phyloP scores from a whole-genome alignment of 371 early-diverging fungal genomes.

The Mucor racemosus region DNA sequence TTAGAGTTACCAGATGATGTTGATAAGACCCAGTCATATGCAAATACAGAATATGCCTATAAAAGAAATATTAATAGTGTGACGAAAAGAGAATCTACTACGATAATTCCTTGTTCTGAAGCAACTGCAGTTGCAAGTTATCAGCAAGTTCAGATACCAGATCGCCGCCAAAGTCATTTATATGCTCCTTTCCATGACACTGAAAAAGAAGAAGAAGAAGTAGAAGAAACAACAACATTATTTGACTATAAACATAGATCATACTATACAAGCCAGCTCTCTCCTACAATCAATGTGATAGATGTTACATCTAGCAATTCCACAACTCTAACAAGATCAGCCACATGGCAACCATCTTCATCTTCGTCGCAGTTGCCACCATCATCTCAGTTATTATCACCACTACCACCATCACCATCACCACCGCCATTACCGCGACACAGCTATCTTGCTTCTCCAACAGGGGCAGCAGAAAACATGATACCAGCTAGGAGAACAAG shows the following conservation, averaged over 20 bases:
- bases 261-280: not conserved
- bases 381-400: not conserved
- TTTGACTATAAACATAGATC: conserved; percentile 12
- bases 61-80: not conserved
- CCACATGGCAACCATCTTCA: conserved; percentile 29
- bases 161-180: conserved; percentile 26
- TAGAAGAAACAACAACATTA: not conserved
- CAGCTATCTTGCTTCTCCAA: not conserved
- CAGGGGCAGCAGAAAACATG: not conserved
- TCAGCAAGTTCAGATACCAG: conserved; percentile 18
- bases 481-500: conserved; percentile 37
- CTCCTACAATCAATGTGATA: not conserved
- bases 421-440: not conserved
- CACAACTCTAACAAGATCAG: conserved; percentile 20
- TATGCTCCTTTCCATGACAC: conserved; percentile 15
- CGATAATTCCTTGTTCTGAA: not conserved
- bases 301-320: conserved; percentile 3
- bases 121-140: not conserved
- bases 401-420: not conserved
- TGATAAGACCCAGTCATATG: not conserved
- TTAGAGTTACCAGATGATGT: not conserved
- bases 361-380: not conserved
- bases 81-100: not conserved
- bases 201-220: not conserved
- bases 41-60: not conserved